Base-by-base conservation (phyloP, 2,329 filamentous ascomycete genomes). In the Fusarium aywerte region DNA sequence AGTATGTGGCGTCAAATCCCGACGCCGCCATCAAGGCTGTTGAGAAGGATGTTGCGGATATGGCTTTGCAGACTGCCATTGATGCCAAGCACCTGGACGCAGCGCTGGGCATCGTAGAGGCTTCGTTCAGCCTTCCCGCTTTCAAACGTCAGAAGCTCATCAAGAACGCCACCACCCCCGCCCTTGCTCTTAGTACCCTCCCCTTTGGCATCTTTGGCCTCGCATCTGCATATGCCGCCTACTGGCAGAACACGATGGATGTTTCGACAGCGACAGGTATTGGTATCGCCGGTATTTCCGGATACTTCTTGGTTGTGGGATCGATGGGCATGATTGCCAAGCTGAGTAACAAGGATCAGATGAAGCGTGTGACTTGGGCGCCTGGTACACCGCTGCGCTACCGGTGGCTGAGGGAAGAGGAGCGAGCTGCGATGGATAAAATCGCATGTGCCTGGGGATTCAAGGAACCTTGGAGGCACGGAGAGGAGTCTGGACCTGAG, bases 391-490 rank as follows among this genome's bases (percentile, higher is more conserved):
- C 92, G 21, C 80, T 98, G 66, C 86, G 91, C 64, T 86, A 92
- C 73, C 87, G 96, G 15, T 98, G 94, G 92, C 78, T 97, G 53
- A 85, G 92, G 32, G 96, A 98, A 77, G 93, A 97, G 67, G 94
- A 99, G 82, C 85, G 96, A 23, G 91, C 90, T 5, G 93, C 93
- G 1, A 82, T 97, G 67, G 96, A 99, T 80, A 89, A 87, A 74
- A 87, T 99, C 58, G 93, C 94, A 1, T 87, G 90, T 68, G 90
- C 92, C 1, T 99, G 96, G 92, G 96, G 96, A 0, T 99, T 97
- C 80, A 90, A 90, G 73, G 92, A 97, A 76, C 79, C 83, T 27
- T 89, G 87, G 81, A 89, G 90, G 76, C 87, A 92, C 75, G 96
- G 96, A 2, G 93, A 97, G 76, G 96, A 99, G 80, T 91, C 93